Evolutionary conservation across 306 rosid genomes (phyloP).

Genomic region (Macrotyloma uniflorum): DNA sequence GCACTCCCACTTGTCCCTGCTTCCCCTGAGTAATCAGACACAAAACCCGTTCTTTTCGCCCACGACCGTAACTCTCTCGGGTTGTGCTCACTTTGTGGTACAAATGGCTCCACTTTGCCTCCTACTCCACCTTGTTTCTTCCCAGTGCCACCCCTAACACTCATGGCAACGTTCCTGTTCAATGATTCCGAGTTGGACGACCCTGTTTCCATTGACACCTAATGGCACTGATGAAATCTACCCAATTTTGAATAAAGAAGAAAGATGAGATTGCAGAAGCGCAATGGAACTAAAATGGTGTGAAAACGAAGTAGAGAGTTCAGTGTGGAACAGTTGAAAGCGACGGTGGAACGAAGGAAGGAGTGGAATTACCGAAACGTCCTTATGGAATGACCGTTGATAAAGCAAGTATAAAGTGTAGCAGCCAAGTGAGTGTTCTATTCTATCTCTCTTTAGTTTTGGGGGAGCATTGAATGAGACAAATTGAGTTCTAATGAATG

Average conservation of each 20-base stretch:
- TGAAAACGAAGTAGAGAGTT: slow-evolving; percentile 11
- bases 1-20: slow-evolving; percentile 59
- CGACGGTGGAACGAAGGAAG: background rate
- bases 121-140: slow-evolving; percentile 42
- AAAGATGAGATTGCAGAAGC: slow-evolving; percentile 29
- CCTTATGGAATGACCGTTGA: slow-evolving; percentile 53
- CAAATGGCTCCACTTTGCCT: slow-evolving; percentile 62
- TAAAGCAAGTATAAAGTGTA: background rate
- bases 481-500: background rate
- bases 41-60: slow-evolving; percentile 97
- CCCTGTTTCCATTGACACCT: slow-evolving; percentile 56
- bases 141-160: slow-evolving; percentile 37
- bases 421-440: background rate
- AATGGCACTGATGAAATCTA: slow-evolving; percentile 16
- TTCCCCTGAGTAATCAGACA: slow-evolving; percentile 80
- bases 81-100: slow-evolving; percentile 63
- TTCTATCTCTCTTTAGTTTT: background rate
- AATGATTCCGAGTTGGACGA: slow-evolving; percentile 46
- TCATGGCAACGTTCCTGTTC: slow-evolving; percentile 34
- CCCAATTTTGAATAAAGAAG: background rate
- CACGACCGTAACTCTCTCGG: slow-evolving; percentile 87
- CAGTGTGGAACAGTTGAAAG: background rate
- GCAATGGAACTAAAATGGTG: slow-evolving; percentile 30
- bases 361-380: slow-evolving; percentile 42
- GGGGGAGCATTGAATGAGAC: background rate